Conservation (phyloP, 2,329 filamentous ascomycete species). For the Podosphaera fusca region DNA sequence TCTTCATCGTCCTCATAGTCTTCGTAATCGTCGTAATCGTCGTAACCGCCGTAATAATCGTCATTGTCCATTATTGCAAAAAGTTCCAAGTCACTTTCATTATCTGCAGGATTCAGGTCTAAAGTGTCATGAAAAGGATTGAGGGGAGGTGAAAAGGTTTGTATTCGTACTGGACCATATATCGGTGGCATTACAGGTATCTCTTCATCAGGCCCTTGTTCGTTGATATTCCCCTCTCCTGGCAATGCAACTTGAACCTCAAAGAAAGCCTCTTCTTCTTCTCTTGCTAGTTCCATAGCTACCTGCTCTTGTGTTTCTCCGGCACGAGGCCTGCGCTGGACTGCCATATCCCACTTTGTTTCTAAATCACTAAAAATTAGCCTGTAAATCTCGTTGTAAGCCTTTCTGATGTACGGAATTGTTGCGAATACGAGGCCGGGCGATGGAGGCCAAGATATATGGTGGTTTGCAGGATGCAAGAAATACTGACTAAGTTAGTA, state of each 20-base stretch:
- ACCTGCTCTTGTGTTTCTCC: conserved; percentile 16
- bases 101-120: too few relatives aligned
- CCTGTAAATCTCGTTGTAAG: conserved; percentile 38
- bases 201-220: neutral
- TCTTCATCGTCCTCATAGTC: conserved; percentile 4
- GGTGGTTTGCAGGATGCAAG: conserved; percentile 6
- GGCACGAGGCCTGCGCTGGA: conserved; percentile 15
- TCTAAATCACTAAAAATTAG: conserved; percentile 11
- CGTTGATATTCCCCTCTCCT: neutral
- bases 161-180: too few relatives aligned
- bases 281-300: conserved; percentile 15
- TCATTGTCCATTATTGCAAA: neutral
- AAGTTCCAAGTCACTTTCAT: neutral
- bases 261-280: conserved; percentile 13
- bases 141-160: neutral
- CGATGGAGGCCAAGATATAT: conserved; percentile 25
- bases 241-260: conserved; percentile 5
- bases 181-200: neutral
- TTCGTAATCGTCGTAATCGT: neutral
- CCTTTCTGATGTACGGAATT: conserved; percentile 38
- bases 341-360: conserved; percentile 14
- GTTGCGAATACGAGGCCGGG: conserved; percentile 41
- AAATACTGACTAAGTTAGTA: conserved; percentile 12
- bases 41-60: neutral
- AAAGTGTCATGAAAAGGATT: too few relatives aligned